phyloP scores from a whole-genome alignment of 2,329 filamentous ascomycete genomes.

The Tolypocladium album region DNA sequence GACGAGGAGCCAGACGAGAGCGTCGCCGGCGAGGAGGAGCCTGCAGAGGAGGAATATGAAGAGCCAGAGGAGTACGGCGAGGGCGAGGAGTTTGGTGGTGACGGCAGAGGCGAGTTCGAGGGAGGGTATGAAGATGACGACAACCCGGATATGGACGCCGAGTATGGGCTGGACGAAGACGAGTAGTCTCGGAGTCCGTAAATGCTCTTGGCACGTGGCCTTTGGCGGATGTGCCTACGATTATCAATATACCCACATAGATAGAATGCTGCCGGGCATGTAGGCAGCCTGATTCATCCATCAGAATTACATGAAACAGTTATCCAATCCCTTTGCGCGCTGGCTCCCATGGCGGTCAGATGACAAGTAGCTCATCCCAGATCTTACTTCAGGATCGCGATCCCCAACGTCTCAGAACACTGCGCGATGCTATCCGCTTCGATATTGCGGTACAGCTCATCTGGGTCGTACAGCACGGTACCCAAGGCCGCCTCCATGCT shows the following conservation, averaged over 20 bases:
- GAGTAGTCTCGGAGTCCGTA: neutral
- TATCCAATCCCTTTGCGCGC: neutral
- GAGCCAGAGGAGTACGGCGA: slow-evolving; percentile 22
- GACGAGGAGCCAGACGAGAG: slow-evolving; percentile 23
- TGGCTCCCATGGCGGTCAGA: neutral
- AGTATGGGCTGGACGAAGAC: slow-evolving; percentile 21
- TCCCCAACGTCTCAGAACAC: neutral
- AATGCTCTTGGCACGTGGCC: neutral
- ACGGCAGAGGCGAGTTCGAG: slow-evolving; percentile 6
- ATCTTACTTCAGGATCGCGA: neutral
- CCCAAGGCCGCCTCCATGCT: neutral
- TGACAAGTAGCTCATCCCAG: neutral
- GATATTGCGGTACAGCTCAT: neutral
- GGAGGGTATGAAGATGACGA: slow-evolving; percentile 25
- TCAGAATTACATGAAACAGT: neutral
- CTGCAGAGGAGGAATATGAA: slow-evolving; percentile 17
- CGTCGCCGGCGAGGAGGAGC: slow-evolving; percentile 23
- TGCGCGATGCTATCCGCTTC: neutral
- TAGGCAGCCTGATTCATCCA: neutral
- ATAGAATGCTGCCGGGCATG: too few relatives aligned
- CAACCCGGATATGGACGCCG: slow-evolving; percentile 24
- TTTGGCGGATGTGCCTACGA: neutral
- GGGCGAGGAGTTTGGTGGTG: slow-evolving; percentile 21
- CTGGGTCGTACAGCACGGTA: neutral
- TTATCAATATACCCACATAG: neutral